Conservation (phyloP, 257 asterid genomes). For the Striga asiatica region DNA sequence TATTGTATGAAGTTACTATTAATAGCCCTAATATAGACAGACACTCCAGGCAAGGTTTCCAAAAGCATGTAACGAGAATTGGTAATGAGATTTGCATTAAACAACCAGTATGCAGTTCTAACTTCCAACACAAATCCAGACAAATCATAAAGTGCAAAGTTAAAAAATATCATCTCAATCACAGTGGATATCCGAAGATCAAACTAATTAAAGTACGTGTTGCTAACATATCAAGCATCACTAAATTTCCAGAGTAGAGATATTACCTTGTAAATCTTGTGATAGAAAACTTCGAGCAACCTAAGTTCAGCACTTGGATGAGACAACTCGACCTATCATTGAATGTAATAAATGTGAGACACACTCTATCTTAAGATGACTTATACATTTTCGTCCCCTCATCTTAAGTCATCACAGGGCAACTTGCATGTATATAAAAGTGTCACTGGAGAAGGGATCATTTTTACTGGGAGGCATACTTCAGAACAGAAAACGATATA, state of each 20-base stretch:
- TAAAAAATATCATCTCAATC: neutral
- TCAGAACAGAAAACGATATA: neutral
- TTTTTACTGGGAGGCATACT: neutral
- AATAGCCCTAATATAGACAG: neutral
- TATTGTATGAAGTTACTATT: neutral
- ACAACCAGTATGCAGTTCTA: slow-evolving; percentile 1
- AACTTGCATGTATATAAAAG: slow-evolving; percentile 5
- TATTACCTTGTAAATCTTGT: slow-evolving; percentile 59
- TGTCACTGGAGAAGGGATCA: slow-evolving; percentile 1
- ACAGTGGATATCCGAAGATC: slow-evolving; percentile 1
- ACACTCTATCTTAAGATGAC: neutral
- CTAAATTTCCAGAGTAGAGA: neutral
- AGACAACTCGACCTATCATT: slow-evolving; percentile 46
- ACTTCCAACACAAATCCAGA: neutral
- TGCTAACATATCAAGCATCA: slow-evolving; percentile 4
- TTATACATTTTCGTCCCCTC: neutral
- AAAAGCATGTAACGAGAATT: slow-evolving; percentile 4
- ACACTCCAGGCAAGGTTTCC: slow-evolving; percentile 1
- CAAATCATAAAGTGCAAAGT: neutral
- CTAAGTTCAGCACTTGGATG: slow-evolving; percentile 57
- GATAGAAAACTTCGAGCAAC: slow-evolving; percentile 54
- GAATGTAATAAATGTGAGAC: slow-evolving; percentile 18
- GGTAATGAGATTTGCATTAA: neutral
- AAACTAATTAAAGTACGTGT: neutral
- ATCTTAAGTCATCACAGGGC: neutral